phyloP scores from a whole-genome alignment of 306 rosid genomes.

The Cicer judaicum region DNA sequence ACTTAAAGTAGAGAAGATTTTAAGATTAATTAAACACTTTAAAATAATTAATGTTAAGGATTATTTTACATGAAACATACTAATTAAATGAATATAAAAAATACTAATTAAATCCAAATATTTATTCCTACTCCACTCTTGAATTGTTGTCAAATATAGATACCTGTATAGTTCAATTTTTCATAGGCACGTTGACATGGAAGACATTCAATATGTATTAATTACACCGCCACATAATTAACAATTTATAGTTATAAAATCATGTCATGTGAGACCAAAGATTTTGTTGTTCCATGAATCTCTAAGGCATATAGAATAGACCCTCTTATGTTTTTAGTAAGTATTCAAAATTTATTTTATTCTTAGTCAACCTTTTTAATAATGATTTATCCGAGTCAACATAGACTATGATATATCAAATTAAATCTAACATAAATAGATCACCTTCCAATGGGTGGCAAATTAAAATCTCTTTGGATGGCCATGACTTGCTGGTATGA shows the following conservation, averaged over 20 bases:
- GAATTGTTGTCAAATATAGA: not conserved
- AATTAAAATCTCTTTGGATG: not conserved
- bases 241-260: slow-evolving; percentile 38
- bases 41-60: too few species aligned
- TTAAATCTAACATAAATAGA: not conserved
- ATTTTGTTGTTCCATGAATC: slow-evolving; percentile 48
- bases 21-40: too few species aligned
- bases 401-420: not conserved
- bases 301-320: not conserved
- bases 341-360: slow-evolving; percentile 10
- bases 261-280: slow-evolving; percentile 54
- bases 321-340: not conserved
- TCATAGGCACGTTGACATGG: slow-evolving; percentile 6
- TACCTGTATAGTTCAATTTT: slow-evolving; percentile 8
- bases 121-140: not conserved
- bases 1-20: too few species aligned
- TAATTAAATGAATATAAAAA: too few species aligned
- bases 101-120: too few species aligned
- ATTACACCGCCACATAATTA: slow-evolving; percentile 45
- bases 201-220: slow-evolving; percentile 14
- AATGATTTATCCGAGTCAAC: slow-evolving; percentile 35
- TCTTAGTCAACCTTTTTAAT: slow-evolving; percentile 41
- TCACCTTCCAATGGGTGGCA: not conserved
- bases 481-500: not conserved
- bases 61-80: too few species aligned